Base-by-base conservation (phyloP, 257 asterid species). In the Mitragyna speciosa region DNA sequence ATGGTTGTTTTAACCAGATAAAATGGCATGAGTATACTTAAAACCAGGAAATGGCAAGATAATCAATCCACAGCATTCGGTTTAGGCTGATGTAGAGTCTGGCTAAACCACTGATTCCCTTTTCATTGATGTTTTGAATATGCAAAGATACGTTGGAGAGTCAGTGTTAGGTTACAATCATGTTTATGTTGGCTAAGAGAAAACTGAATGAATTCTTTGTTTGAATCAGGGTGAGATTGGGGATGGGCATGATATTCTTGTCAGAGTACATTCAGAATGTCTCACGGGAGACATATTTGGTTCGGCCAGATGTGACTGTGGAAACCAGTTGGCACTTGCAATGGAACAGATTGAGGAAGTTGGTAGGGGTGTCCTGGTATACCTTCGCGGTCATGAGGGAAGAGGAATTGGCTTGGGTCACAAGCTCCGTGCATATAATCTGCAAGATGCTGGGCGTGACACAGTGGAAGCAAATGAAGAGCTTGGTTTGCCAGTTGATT, bases 311-410 rank as follows among this genome's bases (percentile, higher is more conserved):
- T 96, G 99, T 59, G 99, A 96, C 83, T 96, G 99, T 58, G 99
- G 99, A 45, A 84, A 70, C 88, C 99, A 96, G 83, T 87, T 96
- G 82, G 91, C 93, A 65, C 93, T 92, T 51, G 91, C 99, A 71
- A 96, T 96, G 99, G 91, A 91, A 79, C 91, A 91, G 87, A 94
- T 94, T 45, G 99, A 96, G 85, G 97, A 96, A 74, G 97, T 93
- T 72, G 97, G 99, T 49, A 85, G 89, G 82, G 99, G 99, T 2
- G 93, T 94, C 72, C 81, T 96, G 76, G 96, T 96, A 67, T 96
- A 94, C 81, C 91, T 96, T n/a, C 98, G 98, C 39, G 99, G 99
- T 66, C 99, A 96, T 28, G 99, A 96, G 83, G 98, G 99, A 56
- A 87, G 98, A 54, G 99, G 99, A 41, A 96, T 96, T 12, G 99